These are phyloP conservation scores for Suhomyces pyralidae DNA, from an alignment of 805 yeast species.

Conservation along the genomic window DNA sequence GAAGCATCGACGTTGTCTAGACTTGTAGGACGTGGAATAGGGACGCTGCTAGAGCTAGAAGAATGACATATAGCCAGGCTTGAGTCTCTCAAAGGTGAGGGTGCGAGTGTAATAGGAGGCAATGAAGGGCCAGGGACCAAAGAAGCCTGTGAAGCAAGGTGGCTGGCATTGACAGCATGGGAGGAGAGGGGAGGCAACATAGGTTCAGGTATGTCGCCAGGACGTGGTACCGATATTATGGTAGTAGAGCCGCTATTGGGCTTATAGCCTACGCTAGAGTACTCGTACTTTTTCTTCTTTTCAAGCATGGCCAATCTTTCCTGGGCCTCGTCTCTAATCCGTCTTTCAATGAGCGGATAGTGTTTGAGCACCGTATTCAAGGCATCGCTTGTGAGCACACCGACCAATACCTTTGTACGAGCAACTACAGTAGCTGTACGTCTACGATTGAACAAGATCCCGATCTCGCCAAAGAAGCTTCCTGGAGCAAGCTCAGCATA, in stretches of 20 bases:
- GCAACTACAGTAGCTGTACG: constrained; percentile 79
- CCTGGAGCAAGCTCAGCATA: constrained; percentile 71
- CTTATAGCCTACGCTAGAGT: constrained; percentile 22
- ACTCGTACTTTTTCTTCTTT: constrained; percentile 49
- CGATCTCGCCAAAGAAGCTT: constrained; percentile 75
- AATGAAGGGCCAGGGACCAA: constrained; percentile 12
- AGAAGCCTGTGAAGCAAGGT: constrained; percentile 11
- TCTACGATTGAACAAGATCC: constrained; percentile 70
- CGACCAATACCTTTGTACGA: constrained; percentile 60
- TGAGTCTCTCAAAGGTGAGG: constrained; percentile 17
- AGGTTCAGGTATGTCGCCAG: background rate
- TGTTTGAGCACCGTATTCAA: constrained; percentile 56
- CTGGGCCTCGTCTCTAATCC: constrained; percentile 76
- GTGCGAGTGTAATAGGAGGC: constrained; percentile 14
- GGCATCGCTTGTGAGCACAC: constrained; percentile 64
- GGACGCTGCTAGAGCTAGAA: constrained; percentile 15
- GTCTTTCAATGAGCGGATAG: constrained; percentile 63
- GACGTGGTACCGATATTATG: background rate
- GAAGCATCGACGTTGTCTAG: constrained; percentile 47
- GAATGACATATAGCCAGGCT: constrained; percentile 5
- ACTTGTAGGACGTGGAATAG: constrained; percentile 1
- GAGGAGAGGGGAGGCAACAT: constrained; percentile 5
- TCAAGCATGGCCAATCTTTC: constrained; percentile 72
- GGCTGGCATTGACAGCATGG: constrained; percentile 10
- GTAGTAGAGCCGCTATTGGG: constrained; percentile 3